A percentile compares a stretch with the other conserved stretches of the same genome.
Conservation (phyloP, 2,329 filamentous ascomycete species). For the Fusarium sterilihyphosum region DNA sequence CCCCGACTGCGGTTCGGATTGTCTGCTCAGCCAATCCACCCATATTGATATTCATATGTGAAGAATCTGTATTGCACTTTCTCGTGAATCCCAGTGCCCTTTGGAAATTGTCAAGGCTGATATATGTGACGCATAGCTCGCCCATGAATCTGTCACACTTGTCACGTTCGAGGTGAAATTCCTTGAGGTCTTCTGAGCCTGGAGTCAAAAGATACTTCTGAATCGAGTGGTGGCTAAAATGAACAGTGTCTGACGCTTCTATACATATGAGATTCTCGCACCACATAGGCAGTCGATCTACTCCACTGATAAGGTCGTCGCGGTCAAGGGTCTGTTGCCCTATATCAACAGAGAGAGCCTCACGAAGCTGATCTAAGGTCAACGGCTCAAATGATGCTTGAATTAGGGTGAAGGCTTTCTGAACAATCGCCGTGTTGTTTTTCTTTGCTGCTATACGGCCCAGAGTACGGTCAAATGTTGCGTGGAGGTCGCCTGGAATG, state of each 20-base stretch:
- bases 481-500: conserved; percentile 7
- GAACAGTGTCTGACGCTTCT: conserved; percentile 14
- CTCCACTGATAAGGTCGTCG: not conserved
- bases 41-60: not conserved
- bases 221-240: conserved; percentile 28
- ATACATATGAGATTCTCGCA: conserved; percentile 19
- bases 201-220: conserved; percentile 4
- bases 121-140: conserved; percentile 12
- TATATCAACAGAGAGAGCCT: conserved; percentile 14
- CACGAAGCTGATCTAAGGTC: conserved; percentile 3
- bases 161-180: not conserved
- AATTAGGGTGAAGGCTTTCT: not conserved
- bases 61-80: not conserved
- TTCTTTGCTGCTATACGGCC: not conserved
- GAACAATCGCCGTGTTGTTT: not conserved
- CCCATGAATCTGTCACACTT: not conserved
- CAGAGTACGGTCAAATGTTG: conserved; percentile 13
- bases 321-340: not conserved
- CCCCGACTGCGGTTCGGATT: not conserved
- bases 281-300: not conserved
- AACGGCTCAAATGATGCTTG: not conserved
- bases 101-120: conserved; percentile 3
- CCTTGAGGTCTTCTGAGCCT: not conserved
- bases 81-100: not conserved
- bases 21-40: not conserved